Conservation (phyloP, 2,329 filamentous ascomycete species). For the Domatiomyces catenatus region DNA sequence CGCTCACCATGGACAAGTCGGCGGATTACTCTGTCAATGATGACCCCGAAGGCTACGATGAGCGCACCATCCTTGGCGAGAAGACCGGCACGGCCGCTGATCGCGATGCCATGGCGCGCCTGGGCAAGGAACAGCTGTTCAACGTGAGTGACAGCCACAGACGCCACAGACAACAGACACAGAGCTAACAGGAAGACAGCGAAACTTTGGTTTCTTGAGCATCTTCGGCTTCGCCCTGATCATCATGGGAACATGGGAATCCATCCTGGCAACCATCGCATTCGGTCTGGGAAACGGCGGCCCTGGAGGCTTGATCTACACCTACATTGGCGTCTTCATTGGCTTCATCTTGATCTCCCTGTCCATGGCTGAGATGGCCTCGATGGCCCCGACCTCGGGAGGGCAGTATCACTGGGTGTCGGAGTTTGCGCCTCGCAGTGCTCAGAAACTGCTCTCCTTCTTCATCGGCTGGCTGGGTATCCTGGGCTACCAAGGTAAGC, state of each 20-base stretch:
- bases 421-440: conserved; percentile 16
- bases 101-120: conserved; percentile 6
- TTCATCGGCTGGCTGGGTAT: conserved; percentile 19
- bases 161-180: background rate
- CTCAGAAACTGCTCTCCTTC: conserved; percentile 3
- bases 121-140: conserved; percentile 2
- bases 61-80: conserved; percentile 5
- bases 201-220: conserved; percentile 23
- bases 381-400: conserved; percentile 20
- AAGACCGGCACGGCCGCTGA: conserved; percentile 10
- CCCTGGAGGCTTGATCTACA: conserved; percentile 17
- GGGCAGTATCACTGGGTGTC: conserved; percentile 21
- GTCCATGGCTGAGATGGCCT: conserved; percentile 19
- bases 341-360: conserved; percentile 32
- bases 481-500: conserved; percentile 18
- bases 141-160: background rate
- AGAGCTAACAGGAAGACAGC: conserved; percentile 6
- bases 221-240: conserved; percentile 26
- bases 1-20: conserved; percentile 6
- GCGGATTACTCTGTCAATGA: conserved; percentile 4
- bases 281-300: conserved; percentile 9
- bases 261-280: conserved; percentile 2
- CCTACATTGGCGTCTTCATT: conserved; percentile 38
- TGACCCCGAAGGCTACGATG: conserved; percentile 5
- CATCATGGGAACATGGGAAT: conserved; percentile 20